These are phyloP conservation scores for Miscanthus sacchariflorus DNA, from an alignment of 202 grass and related monocot genomes.

Conservation along the genomic window DNA sequence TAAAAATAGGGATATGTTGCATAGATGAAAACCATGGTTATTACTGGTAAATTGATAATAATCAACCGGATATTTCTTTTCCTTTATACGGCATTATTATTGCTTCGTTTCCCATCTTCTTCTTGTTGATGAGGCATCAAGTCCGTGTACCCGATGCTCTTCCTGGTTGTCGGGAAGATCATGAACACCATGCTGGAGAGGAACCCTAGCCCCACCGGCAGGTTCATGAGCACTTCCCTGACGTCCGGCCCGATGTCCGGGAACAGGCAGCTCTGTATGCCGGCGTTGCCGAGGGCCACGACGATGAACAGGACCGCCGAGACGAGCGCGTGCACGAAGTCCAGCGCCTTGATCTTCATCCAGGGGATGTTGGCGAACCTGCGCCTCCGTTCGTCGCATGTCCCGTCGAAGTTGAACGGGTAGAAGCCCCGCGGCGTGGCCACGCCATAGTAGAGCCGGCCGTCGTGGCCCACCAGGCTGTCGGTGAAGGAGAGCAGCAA, in stretches of 20 bases:
- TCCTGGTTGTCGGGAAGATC: constrained; percentile 52
- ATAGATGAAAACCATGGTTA: too few species aligned
- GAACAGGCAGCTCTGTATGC: constrained; percentile 48
- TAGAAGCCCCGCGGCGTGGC: constrained; percentile 46
- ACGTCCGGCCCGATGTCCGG: not conserved
- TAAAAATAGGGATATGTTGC: too few species aligned
- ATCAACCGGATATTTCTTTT: too few species aligned
- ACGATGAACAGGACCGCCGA: constrained; percentile 12
- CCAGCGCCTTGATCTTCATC: constrained; percentile 40
- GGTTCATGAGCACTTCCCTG: constrained; percentile 29
- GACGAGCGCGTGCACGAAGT: constrained; percentile 52
- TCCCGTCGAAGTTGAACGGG: constrained; percentile 49
- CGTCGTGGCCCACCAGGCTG: constrained; percentile 43
- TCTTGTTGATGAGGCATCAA: constrained; percentile 1
- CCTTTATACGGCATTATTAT: not conserved
- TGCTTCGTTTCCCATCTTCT: not conserved
- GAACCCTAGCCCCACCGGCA: constrained; percentile 47
- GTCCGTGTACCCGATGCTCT: constrained; percentile 62
- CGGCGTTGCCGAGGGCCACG: constrained; percentile 46
- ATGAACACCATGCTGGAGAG: constrained; percentile 55
- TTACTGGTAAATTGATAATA: too few species aligned
- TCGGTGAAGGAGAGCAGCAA: constrained; percentile 59
- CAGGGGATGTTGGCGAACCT: constrained; percentile 11
- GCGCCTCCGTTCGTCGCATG: not conserved
- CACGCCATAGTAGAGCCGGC: constrained; percentile 50